phyloP scores from a whole-genome alignment of 768 basidiomycete genomes.

The Pulveroboletus sp. region DNA sequence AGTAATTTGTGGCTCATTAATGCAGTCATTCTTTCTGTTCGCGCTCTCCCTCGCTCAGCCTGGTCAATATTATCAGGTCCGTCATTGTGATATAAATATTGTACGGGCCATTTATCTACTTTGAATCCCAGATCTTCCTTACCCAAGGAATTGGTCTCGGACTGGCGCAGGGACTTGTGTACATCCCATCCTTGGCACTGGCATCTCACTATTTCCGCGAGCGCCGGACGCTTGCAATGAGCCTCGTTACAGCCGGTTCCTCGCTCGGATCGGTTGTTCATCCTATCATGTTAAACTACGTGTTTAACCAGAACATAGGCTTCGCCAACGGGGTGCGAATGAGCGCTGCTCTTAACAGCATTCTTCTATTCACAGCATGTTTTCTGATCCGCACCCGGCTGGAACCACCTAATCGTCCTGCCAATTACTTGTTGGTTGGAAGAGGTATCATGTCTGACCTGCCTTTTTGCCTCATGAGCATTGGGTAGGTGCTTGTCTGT shows the following conservation, averaged over 20 bases:
- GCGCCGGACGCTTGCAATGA: conserved; percentile 44
- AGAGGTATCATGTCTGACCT: conserved; percentile 13
- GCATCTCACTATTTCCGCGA: conserved; percentile 44
- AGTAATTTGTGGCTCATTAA: conserved; percentile 42
- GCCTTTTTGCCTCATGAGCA: conserved; percentile 17
- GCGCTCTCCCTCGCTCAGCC: conserved; percentile 45
- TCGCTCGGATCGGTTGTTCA: conserved; percentile 26
- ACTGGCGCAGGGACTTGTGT: conserved; percentile 44
- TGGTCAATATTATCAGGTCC: conserved; percentile 42
- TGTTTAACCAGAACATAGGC: conserved; percentile 18
- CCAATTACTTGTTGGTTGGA: conserved; percentile 15
- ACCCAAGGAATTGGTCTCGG: conserved; percentile 48
- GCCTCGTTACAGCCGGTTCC: conserved; percentile 40
- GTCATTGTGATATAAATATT: conserved; percentile 6
- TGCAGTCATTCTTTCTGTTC: conserved; percentile 42
- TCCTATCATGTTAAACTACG: conserved; percentile 32
- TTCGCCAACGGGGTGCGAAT: conserved; percentile 50
- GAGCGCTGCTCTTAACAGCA: conserved; percentile 42
- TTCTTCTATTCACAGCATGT: conserved; percentile 33
- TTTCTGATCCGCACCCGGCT: conserved; percentile 39
- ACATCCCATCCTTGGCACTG: conserved; percentile 43
- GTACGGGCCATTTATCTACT: background rate
- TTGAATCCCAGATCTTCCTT: conserved; percentile 40
- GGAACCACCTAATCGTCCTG: conserved; percentile 25
- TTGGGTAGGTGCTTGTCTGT: conserved; percentile 16